Base-by-base conservation (phyloP, 2,329 filamentous ascomycete genomes). In the Monosporascus ibericus region DNA sequence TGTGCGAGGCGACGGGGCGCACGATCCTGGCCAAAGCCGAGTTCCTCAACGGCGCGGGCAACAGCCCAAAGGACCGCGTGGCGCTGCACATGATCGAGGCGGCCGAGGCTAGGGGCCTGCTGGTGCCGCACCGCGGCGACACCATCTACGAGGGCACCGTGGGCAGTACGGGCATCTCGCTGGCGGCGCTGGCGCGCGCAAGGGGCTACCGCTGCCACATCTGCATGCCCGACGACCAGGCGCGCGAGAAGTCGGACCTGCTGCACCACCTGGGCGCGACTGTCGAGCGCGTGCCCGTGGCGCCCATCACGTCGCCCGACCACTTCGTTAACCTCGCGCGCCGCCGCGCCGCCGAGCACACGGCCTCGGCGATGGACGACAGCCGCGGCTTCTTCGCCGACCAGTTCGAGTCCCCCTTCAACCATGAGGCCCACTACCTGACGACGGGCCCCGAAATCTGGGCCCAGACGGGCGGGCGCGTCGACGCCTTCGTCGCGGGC, bases 101-200 rank as follows among this genome's bases (percentile, higher is more conserved):
- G 68, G 94, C 92, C 44, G 94, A 99, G 75, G 79, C 82, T 55
- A 73, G 80, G 48, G 91, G 91, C 2, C 75, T 92, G 18, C 73
- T 99, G 46, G 80, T 78, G 0, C 92, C 94, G 0, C 77, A 87
- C 60, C 85, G 87, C 22, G 92, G 92, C 55, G 94, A 99, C 69
- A 95, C 89, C 44, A 91, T 99, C 64, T 99, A 97, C 71, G 94
- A 99, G 74, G 94, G 94, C 59, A 99, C 94, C 1, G 92, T 96
- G 17, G 94, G 94, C 54, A 95, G 90, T 66, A 99, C 94, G 0
- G 94, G 94, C 22, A 97, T 99, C 62, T 96, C 92, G 17, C 79
- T 99, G 9, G 94, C 94, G 3, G 89, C 89, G 1, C 82, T 99
- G 48, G 92, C 90, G 48, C 82, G 92, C 60, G 92, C 94, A 22